A percentile compares a stretch with the other conserved stretches of the same genome.
Evolutionary conservation across 208 protist species (phyloP).

Genomic region (Naegleria gruberi): DNA sequence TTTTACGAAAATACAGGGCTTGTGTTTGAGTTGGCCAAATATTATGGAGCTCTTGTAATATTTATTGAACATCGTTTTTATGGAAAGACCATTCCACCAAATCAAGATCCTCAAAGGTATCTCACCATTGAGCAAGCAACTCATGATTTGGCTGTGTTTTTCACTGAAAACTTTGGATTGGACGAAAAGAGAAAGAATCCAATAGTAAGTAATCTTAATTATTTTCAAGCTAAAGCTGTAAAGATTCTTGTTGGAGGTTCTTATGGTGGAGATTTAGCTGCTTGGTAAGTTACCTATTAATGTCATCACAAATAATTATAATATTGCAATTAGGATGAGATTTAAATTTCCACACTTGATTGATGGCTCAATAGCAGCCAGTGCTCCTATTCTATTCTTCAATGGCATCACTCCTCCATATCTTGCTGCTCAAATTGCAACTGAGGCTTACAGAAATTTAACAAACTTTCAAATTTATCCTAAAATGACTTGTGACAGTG

Average conservation of each 20-base stretch:
- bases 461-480: neutral
- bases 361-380: constrained; percentile 45
- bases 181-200: constrained; percentile 26
- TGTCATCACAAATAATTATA: neutral
- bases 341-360: constrained; percentile 61
- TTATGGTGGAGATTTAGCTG: neutral
- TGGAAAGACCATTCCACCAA: constrained; percentile 51
- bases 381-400: constrained; percentile 44
- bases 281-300: neutral
- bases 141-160: constrained; percentile 47
- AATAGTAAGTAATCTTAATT: constrained; percentile 28
- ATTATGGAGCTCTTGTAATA: constrained; percentile 54
- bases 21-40: constrained; percentile 50
- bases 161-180: neutral
- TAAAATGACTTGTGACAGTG: neutral
- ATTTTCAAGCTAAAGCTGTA: too few species aligned
- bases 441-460: neutral
- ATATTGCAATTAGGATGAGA: constrained; percentile 46
- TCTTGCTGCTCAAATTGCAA: constrained; percentile 30
- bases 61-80: constrained; percentile 75
- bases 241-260: constrained; percentile 63
- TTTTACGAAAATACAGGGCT: constrained; percentile 39
- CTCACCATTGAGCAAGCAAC: constrained; percentile 58
- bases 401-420: constrained; percentile 27
- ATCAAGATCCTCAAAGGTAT: constrained; percentile 32